Base-by-base conservation (phyloP, 1,284 basidiomycete species). In the Leccinum brunneo-olivaceum region DNA sequence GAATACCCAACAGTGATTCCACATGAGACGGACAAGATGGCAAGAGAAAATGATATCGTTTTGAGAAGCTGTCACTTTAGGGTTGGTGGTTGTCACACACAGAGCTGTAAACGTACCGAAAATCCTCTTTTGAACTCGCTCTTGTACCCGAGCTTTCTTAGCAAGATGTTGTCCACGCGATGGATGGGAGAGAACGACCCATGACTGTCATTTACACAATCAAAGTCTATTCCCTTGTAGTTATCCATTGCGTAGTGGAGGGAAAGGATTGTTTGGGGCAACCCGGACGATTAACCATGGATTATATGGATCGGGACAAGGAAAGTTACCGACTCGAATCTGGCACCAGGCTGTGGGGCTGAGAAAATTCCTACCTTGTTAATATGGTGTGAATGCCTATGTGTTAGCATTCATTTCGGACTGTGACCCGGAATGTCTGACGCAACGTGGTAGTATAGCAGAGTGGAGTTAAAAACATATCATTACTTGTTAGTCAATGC, bases 61-160 rank as follows among this genome's bases (percentile, higher is more conserved):
- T 81, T 78, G 24, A 80, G 48, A 23, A 73, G 65, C 78, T 79
- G 23, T 18, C 40, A 18, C 7, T 6, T 19, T n/a, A 12, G 21
- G 4, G 5, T 34, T 29, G 5, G 5, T 27, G 12, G 4, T 9
- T n/a, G 14, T 16, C 15, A 2, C 5, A 14, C 25, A 29, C 7
- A 0, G 8, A 5, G 9, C 34, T 25, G 25, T 23, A 27, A 21
- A 47, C 45, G n/a, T 52, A 82, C 80, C 44, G 81, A 82, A 52
- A 86, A 86, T 59, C 84, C 81, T 37, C 83, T 74, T 53, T 69
- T 78, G 61, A 86, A 86, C 61, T 84, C 81, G 58, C 75, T 73
- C 65, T 74, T 83, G 63, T 86, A 86, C 1, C 84, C 84, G 19
- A 85, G 69, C 49, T 74, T 65, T 14, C 79, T 77, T 32, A 84